Evolutionary conservation across 2,329 filamentous ascomycete species (phyloP).

Genomic region (Fusarium napiforme): DNA sequence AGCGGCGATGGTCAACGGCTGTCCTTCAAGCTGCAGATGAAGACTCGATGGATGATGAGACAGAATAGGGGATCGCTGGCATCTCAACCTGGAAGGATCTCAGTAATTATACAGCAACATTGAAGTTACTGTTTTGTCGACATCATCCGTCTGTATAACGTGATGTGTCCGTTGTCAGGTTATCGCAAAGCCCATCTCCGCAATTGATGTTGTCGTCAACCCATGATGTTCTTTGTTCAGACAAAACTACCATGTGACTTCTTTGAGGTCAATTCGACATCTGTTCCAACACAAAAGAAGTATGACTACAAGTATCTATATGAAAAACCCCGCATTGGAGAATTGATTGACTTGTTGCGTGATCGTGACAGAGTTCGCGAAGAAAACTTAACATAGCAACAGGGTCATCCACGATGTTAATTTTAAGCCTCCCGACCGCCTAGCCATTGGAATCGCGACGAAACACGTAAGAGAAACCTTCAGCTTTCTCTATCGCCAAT

Average conservation of each 20-base stretch:
- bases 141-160: background rate
- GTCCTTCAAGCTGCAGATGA: background rate
- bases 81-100: background rate
- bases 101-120: accelerated
- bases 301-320: accelerated
- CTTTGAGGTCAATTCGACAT: background rate
- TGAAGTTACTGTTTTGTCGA: background rate
- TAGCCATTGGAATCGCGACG: too few species aligned
- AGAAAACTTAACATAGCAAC: background rate
- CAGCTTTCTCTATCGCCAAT: conserved; percentile 8
- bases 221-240: background rate
- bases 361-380: background rate
- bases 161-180: background rate
- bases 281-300: accelerated
- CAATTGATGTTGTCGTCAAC: background rate
- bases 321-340: background rate
- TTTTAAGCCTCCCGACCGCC: background rate
- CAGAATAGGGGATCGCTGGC: too few species aligned
- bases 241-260: background rate
- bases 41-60: background rate
- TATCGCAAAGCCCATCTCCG: background rate
- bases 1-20: background rate
- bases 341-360: background rate
- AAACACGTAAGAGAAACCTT: conserved; percentile 16
- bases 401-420: background rate